Evolutionary conservation across 2,329 filamentous ascomycete genomes (phyloP).

Genomic region (Fusarium luffae): DNA sequence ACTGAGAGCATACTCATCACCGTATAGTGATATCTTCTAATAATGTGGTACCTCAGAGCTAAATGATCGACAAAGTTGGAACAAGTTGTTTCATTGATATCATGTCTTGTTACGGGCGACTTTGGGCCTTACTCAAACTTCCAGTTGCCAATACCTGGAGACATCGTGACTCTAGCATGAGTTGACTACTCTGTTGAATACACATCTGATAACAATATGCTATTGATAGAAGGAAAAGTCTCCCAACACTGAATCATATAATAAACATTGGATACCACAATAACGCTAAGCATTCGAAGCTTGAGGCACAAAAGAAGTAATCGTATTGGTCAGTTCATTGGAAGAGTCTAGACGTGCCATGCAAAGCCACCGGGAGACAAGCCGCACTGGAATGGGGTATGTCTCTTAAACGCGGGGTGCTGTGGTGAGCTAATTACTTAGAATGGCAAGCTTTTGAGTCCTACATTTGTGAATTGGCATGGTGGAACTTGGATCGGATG

Average conservation of each 20-base stretch:
- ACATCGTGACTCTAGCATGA: not conserved
- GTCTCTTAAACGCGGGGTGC: not conserved
- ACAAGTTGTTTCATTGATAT: not conserved
- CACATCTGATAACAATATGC: not conserved
- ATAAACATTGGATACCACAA: not conserved
- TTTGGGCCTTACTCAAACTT: not conserved
- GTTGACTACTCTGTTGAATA: not conserved
- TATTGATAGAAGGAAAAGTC: not conserved
- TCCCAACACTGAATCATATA: not conserved
- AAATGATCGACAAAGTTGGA: not conserved
- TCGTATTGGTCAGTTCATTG: not conserved
- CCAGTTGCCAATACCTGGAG: not conserved
- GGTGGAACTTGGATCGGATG: not conserved
- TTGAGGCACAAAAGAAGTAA: not conserved
- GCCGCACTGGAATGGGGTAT: not conserved
- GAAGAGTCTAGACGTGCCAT: not conserved
- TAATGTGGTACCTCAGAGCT: not conserved
- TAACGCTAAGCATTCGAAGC: not conserved
- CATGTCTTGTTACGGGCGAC: not conserved
- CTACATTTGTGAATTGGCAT: not conserved
- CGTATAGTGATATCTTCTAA: not conserved
- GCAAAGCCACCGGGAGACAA: not conserved
- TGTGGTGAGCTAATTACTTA: not conserved
- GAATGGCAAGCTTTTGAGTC: not conserved
- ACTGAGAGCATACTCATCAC: not conserved